These are phyloP conservation scores for Bryoglossum gracile DNA, from an alignment of 495 filamentous ascomycete genomes.

Conservation along the genomic window DNA sequence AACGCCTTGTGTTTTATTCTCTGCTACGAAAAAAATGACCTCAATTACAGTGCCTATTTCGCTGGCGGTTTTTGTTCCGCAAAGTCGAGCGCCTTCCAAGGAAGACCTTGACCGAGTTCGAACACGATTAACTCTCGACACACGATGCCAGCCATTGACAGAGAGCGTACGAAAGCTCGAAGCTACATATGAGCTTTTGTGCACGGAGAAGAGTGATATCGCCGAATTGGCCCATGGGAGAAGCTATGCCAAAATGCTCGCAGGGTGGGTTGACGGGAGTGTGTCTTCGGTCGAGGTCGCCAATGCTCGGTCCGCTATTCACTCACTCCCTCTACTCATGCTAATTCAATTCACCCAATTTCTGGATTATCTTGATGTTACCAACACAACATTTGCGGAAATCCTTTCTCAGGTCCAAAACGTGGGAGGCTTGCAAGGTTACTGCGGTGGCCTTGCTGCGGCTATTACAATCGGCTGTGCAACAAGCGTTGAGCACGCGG, in stretches of 20 bases:
- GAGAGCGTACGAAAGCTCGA: background rate
- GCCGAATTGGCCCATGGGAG: background rate
- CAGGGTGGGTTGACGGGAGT: background rate
- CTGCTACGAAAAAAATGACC: background rate
- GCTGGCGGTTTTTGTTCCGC: background rate
- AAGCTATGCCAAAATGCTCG: background rate
- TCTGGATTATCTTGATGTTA: constrained; percentile 28
- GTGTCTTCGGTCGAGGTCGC: constrained; percentile 1
- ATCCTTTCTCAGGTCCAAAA: constrained; percentile 6
- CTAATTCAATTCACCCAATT: constrained; percentile 31
- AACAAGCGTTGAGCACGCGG: constrained; percentile 30
- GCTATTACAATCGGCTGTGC: constrained; percentile 28
- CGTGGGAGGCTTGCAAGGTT: constrained; percentile 26
- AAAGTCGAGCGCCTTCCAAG: background rate
- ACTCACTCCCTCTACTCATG: constrained; percentile 27
- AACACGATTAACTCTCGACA: background rate
- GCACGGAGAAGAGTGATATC: background rate
- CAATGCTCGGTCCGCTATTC: constrained; percentile 27
- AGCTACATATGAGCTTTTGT: background rate
- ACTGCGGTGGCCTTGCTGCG: constrained; percentile 24
- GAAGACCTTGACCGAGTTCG: background rate
- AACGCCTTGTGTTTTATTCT: background rate
- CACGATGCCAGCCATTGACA: background rate
- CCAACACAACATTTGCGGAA: constrained; percentile 8
- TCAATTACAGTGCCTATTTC: background rate